Percentiles rank a stretch among this genome's conserved stretches.
These are phyloP conservation scores for Wickerhamiella azymoides DNA, from an alignment of 805 yeast species.

Conservation along the genomic window DNA sequence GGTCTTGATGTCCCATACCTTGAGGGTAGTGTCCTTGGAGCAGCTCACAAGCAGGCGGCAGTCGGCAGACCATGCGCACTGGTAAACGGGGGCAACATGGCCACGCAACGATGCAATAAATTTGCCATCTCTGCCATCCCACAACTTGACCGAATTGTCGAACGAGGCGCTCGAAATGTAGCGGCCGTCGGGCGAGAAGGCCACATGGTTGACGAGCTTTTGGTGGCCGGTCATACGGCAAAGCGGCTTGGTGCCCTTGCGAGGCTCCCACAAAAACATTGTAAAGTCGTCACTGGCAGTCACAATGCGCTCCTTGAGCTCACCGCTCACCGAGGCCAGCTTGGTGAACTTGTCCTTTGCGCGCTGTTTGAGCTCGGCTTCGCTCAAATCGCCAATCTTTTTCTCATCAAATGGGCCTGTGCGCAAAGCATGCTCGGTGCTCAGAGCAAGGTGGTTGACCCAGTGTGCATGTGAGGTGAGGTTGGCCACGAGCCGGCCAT, in stretches of 20 bases:
- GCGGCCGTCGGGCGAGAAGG: constrained; percentile 92
- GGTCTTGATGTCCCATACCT: constrained; percentile 90
- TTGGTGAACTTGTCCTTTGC: constrained; percentile 52
- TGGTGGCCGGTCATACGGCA: constrained; percentile 97
- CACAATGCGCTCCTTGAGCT: constrained; percentile 58
- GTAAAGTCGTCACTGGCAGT: constrained; percentile 97
- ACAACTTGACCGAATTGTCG: constrained; percentile 85
- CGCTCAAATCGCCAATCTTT: constrained; percentile 22
- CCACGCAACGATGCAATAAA: constrained; percentile 86
- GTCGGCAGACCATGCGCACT: constrained; percentile 95
- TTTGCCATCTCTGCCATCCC: constrained; percentile 92
- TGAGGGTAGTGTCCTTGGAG: constrained; percentile 89
- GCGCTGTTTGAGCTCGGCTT: constrained; percentile 33
- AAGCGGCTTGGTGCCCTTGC: constrained; percentile 64
- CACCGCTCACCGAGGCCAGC: constrained; percentile 46
- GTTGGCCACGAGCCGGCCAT: constrained; percentile 66
- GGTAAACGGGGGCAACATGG: constrained; percentile 95
- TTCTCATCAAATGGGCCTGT: constrained; percentile 80
- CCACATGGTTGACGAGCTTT: constrained; percentile 87
- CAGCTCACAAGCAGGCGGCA: constrained; percentile 82
- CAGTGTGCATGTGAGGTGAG: constrained; percentile 90
- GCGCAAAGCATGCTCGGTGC: constrained; percentile 79
- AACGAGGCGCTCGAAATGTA: constrained; percentile 83
- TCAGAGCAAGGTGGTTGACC: constrained; percentile 87
- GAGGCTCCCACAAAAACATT: constrained; percentile 94